Conservation (phyloP, 2,329 filamentous ascomycete species). For the Venturia oleaginea region DNA sequence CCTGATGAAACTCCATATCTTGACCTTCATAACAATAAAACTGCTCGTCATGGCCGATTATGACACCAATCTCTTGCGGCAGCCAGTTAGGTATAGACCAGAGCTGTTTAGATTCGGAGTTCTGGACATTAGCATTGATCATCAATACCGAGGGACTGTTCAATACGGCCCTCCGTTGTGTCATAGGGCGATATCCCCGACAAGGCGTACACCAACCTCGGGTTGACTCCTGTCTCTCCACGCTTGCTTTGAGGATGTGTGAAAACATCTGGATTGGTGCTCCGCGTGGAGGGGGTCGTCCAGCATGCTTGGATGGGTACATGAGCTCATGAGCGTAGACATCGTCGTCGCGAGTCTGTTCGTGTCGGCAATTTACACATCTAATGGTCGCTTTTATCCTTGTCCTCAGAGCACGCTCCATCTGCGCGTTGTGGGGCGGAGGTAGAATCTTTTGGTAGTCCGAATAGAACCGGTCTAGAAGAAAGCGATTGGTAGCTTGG, state of each 20-base stretch:
- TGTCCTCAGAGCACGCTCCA: slow-evolving; percentile 33
- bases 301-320: slow-evolving; percentile 57
- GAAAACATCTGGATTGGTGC: slow-evolving; percentile 59
- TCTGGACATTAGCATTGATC: slow-evolving; percentile 71
- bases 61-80: slow-evolving; percentile 87
- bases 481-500: slow-evolving; percentile 75
- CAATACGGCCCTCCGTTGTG: slow-evolving; percentile 75
- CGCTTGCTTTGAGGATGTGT: slow-evolving; percentile 81
- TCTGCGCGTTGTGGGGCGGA: slow-evolving; percentile 17
- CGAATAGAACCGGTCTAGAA: slow-evolving; percentile 69
- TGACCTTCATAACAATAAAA: slow-evolving; percentile 93
- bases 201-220: slow-evolving; percentile 92
- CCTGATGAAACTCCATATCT: slow-evolving; percentile 70
- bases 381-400: slow-evolving; percentile 64
- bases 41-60: slow-evolving; percentile 69
- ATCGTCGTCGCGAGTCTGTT: slow-evolving; percentile 69
- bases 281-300: slow-evolving; percentile 38
- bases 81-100: slow-evolving; percentile 90
- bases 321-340: slow-evolving; percentile 79
- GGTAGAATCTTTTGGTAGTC: slow-evolving; percentile 41
- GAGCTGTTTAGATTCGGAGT: slow-evolving; percentile 63
- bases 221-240: slow-evolving; percentile 80
- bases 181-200: slow-evolving; percentile 79
- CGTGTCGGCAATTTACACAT: slow-evolving; percentile 80
- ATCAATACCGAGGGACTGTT: slow-evolving; percentile 77